Base-by-base conservation (phyloP, 768 basidiomycete species). In the Pulveroboletus sp. region DNA sequence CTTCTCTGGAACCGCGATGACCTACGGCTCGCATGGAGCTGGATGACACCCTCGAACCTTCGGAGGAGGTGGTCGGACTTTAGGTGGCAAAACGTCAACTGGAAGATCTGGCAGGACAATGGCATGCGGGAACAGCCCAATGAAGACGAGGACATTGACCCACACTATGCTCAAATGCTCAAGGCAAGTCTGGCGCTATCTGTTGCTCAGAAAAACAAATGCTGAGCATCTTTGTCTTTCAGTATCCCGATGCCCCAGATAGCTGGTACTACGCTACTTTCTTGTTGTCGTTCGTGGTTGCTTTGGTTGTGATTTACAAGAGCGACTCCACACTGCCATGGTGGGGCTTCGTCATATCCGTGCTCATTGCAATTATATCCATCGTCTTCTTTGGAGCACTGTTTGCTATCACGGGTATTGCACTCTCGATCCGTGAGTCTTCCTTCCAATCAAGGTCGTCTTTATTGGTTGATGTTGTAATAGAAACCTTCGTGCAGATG, bases 311-410 rank as follows among this genome's bases (percentile, higher is more conserved):
- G 6, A 68, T 76, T 50, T 82, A 82, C 61, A 74, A 75, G 34
- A 75, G 73, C 19, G 54, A 75, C 45, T 77, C 79, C 9, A 76
- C 73, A 6, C 61, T 83, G 32, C 80, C 81, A 8, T 81, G 81
- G 81, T 81, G 78, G 78, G 77, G 73, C 4, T 64, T 80, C 47
- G 68, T 78, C 50, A 73, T 82, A 20, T 70, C 72, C n/a, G 57
- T 84, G 20, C 63, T 81, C 25, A 66, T 85, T 42, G 72, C 81
- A 0, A 57, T 69, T 4, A 51, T 78, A 23, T 79, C 75, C 57
- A 60, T 80, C 40, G 72, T 80, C 4, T 77, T 83, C 63, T 70
- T 80, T 43, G 71, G 77, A 16, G 76, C 80, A 1, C 68, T 82
- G 1, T 75, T 71, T 41, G 78, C 78, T 8, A 77, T 80, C 54